Base-by-base conservation (phyloP, 352 stramenopile genomes). In the Phytopythium vexans region DNA sequence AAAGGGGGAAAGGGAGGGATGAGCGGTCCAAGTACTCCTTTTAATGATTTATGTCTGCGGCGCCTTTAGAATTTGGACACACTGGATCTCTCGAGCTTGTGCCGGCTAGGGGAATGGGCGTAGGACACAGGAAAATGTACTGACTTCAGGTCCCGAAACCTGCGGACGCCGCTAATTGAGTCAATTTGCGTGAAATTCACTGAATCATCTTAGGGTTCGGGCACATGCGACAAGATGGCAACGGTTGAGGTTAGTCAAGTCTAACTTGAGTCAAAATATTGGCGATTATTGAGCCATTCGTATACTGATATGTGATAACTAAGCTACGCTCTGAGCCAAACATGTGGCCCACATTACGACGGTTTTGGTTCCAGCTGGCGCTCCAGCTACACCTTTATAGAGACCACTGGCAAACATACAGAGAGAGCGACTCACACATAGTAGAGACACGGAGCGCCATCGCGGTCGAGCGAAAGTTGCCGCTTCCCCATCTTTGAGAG, bases 41-140 rank as follows among this genome's bases (percentile, higher is more conserved):
- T 42, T 49, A 46, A 40, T 40, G 41, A 49, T 40, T n/a, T 27
- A 33, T 35, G 32, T 35, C 8, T 47, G 41, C 15, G 4, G 14
- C 6, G 12, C 32, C 34, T 35, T 44, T 36, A 16, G 3, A 37
- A 42, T 60, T 66, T 72, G 65, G 64, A 72, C 54, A 74, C 67
- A 54, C 66, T 71, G 66, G 69, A 74, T 71, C 54, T 74, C 51
- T 58, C 37, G 21, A 7, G 33, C 35, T 15, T 27, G 36, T 48
- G 59, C 54, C 43, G 54, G 45, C 9, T 46, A 34, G 41, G 31
- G 40, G 40, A 16, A 16, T 32, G 41, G 34, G 41, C 41, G 41
- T 47, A 33, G 55, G 55, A 64, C 51, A 45, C 38, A 21, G 27
- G 8, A 41, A 44, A 50, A 41, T 51, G 54, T 58, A 27, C 21